Conservation (phyloP, 345 rosid genomes). For the Pistacia atlantica region DNA sequence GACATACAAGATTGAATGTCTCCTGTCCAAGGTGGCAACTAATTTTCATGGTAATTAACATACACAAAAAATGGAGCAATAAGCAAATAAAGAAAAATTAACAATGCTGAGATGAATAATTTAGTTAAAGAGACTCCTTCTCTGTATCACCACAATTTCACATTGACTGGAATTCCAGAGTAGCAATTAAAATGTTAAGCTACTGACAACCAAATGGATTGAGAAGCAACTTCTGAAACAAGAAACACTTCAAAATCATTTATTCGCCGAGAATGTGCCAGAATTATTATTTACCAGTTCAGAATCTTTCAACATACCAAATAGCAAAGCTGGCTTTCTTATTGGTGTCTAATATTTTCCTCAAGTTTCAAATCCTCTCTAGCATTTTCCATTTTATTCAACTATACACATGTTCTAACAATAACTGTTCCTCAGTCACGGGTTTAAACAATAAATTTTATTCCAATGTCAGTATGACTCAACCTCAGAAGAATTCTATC, state of each 20-base stretch:
- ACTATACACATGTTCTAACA: not conserved
- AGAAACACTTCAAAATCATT: not conserved
- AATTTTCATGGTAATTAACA: not conserved
- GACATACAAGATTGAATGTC: not conserved
- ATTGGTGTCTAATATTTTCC: no score
- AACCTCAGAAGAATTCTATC: not conserved
- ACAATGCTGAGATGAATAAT: not conserved
- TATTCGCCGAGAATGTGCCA: not conserved
- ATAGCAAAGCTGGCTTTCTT: no score
- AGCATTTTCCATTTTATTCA: not conserved
- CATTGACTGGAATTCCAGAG: not conserved
- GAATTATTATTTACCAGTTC: no score
- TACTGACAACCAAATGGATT: not conserved
- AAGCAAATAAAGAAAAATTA: not conserved
- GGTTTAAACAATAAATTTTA: not conserved
- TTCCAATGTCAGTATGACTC: not conserved
- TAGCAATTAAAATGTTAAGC: not conserved
- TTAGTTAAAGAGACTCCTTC: not conserved
- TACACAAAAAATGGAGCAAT: not conserved
- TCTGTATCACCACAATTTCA: not conserved
- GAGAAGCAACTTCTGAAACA: not conserved
- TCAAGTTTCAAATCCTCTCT: not conserved
- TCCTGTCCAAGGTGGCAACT: not conserved
- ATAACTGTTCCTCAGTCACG: not conserved
- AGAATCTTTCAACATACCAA: not conserved